Conservation (phyloP, 2,329 filamentous ascomycete species). For the Immersiporthe knoxdaviesiana region DNA sequence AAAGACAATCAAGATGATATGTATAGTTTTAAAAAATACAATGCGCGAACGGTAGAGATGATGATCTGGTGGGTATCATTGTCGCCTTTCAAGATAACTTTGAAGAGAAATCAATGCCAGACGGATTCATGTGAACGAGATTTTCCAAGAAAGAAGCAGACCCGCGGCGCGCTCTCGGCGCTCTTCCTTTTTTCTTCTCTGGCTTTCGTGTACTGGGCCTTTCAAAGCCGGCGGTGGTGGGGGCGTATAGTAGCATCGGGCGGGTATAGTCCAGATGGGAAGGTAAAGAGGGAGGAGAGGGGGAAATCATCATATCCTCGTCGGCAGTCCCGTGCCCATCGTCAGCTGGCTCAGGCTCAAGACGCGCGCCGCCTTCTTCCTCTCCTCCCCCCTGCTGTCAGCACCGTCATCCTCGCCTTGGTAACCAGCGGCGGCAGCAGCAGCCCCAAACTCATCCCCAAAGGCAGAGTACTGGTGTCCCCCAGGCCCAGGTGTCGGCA, state of each 20-base stretch:
- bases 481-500: constrained; percentile 37
- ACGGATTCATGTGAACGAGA: not conserved
- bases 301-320: constrained; percentile 28
- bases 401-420: constrained; percentile 38
- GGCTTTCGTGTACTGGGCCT: not conserved
- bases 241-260: not conserved
- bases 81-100: not conserved
- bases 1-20: not conserved
- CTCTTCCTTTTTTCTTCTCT: not conserved
- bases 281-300: not conserved
- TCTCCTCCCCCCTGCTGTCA: constrained; percentile 33
- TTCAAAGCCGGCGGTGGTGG: too few species aligned
- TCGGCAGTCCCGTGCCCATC: constrained; percentile 43
- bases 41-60: not conserved
- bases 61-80: constrained; percentile 17
- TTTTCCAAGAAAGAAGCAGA: not conserved
- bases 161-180: not conserved
- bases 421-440: constrained; percentile 29
- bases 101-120: constrained; percentile 7
- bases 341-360: constrained; percentile 64
- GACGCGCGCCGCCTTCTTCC: constrained; percentile 62
- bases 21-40: not conserved
- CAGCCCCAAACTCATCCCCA: constrained; percentile 44
- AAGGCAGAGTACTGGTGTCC: constrained; percentile 44
- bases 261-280: not conserved